phyloP scores from a whole-genome alignment of 106 monocot genomes.

The Ottelia alismoides region DNA sequence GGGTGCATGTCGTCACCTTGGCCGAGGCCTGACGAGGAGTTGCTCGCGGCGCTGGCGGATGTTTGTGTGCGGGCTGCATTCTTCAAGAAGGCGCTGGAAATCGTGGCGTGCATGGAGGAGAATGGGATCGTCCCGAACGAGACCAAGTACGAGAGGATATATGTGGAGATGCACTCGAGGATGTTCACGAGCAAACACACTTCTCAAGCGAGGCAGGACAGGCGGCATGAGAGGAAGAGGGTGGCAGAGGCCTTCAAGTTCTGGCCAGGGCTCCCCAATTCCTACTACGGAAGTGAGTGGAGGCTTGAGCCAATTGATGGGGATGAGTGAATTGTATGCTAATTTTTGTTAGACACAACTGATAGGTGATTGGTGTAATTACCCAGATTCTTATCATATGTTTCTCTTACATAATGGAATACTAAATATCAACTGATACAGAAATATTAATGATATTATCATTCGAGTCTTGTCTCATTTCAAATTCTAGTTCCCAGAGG shows the following conservation, averaged over 20 bases:
- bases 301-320: conserved; percentile 62
- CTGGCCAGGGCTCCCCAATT: conserved; percentile 88
- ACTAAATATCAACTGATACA: too few relatives aligned
- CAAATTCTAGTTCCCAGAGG: too few relatives aligned
- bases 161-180: conserved; percentile 89
- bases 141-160: conserved; percentile 87
- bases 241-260: conserved; percentile 98
- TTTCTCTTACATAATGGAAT: too few relatives aligned
- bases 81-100: conserved; percentile 77
- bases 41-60: conserved; percentile 63
- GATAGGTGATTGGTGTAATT: too few relatives aligned
- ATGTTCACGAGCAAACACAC: conserved; percentile 98
- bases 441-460: too few relatives aligned
- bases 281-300: conserved; percentile 93
- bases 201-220: conserved; percentile 75
- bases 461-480: too few relatives aligned
- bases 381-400: too few relatives aligned
- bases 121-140: conserved; percentile 70
- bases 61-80: conserved; percentile 67
- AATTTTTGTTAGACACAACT: too few relatives aligned
- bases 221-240: conserved; percentile 71
- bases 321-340: too few relatives aligned
- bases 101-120: conserved; percentile 94
- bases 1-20: conserved; percentile 27
- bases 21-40: conserved; percentile 48